Evolutionary conservation across 2,329 filamentous ascomycete genomes (phyloP).

Genomic region (Pseudogymnoascus sp.): DNA sequence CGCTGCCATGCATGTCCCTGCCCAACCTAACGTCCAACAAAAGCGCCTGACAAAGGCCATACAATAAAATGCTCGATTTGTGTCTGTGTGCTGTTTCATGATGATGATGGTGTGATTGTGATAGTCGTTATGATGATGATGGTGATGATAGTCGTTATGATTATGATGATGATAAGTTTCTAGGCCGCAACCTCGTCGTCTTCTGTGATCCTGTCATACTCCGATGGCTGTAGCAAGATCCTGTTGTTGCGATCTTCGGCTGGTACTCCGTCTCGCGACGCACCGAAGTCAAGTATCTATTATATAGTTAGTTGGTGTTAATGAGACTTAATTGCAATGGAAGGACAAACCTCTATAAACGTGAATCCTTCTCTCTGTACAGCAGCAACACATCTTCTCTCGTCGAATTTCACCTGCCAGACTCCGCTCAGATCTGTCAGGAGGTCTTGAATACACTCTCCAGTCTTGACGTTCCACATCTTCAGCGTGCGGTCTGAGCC

Average conservation of each 20-base stretch:
- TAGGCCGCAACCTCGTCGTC: slow-evolving; percentile 6
- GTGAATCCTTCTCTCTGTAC: slow-evolving; percentile 89
- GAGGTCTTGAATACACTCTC: slow-evolving; percentile 86
- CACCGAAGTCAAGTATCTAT: slow-evolving; percentile 95
- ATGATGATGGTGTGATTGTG: not conserved
- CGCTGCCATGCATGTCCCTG: not conserved
- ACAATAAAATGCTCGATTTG: not conserved
- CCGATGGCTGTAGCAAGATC: slow-evolving; percentile 44
- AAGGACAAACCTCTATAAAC: slow-evolving; percentile 76
- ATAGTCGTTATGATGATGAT: not conserved
- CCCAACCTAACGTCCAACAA: not conserved
- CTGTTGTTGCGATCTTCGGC: slow-evolving; percentile 70
- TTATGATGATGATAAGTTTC: not conserved
- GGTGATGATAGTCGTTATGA: not conserved
- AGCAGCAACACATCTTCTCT: slow-evolving; percentile 87
- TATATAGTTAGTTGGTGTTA: slow-evolving; percentile 26
- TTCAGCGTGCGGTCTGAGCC: slow-evolving; percentile 93
- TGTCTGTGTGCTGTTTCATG: not conserved
- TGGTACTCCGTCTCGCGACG: slow-evolving; percentile 77
- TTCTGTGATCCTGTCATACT: not conserved
- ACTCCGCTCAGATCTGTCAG: slow-evolving; percentile 92
- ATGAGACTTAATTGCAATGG: not conserved
- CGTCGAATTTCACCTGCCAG: slow-evolving; percentile 98
- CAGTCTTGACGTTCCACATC: slow-evolving; percentile 95
- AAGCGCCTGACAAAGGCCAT: not conserved